Conservation (phyloP, 2,329 filamentous ascomycete species). For the Conoideocrella luteorostrata region DNA sequence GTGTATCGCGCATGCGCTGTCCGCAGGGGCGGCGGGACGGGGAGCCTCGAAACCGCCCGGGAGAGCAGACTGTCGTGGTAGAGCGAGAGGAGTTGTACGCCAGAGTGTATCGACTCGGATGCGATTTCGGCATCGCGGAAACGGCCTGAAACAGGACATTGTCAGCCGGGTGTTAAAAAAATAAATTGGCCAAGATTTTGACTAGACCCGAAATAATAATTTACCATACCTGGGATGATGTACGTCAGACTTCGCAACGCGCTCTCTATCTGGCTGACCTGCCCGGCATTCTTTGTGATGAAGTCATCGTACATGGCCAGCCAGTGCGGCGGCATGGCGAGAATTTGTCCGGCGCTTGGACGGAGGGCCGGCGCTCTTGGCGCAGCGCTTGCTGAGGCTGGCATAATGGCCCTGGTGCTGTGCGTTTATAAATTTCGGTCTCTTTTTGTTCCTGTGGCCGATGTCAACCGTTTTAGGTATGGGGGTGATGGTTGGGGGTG, state of each 20-base stretch:
- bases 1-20: slow-evolving; percentile 60
- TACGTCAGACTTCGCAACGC: slow-evolving; percentile 89
- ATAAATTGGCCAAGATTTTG: too few relatives aligned
- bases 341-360: slow-evolving; percentile 2
- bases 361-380: not conserved
- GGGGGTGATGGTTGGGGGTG: not conserved
- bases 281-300: slow-evolving; percentile 88
- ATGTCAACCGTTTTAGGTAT: not conserved
- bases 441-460: not conserved
- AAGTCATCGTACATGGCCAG: slow-evolving; percentile 75
- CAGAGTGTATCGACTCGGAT: slow-evolving; percentile 84
- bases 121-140: slow-evolving; percentile 91
- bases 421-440: not conserved
- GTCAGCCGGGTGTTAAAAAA: not conserved
- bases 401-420: not conserved
- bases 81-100: slow-evolving; percentile 81
- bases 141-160: slow-evolving; percentile 55
- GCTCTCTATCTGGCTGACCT: slow-evolving; percentile 92
- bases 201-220: not conserved
- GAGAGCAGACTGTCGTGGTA: slow-evolving; percentile 88
- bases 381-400: not conserved
- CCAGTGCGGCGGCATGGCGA: slow-evolving; percentile 50
- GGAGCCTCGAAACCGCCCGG: slow-evolving; percentile 52
- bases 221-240: slow-evolving; percentile 69
- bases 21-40: slow-evolving; percentile 43